A percentile compares a stretch with the other conserved stretches of the same genome.
phyloP scores from a whole-genome alignment of 306 rosid genomes.

The Fagus crenata region DNA sequence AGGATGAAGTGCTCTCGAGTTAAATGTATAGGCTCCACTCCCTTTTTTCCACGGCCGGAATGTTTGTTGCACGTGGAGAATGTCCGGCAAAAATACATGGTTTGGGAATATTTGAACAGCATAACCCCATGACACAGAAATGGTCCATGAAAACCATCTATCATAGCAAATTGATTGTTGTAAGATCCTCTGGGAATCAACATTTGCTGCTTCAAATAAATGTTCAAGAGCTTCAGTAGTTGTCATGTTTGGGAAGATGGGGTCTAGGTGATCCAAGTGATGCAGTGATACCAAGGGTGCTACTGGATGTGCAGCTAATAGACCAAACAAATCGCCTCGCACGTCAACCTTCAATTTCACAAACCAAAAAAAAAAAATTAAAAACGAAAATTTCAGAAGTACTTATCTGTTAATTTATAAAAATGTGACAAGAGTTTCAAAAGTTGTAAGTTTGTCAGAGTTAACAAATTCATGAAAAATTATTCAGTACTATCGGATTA shows the following conservation, averaged over 20 bases:
- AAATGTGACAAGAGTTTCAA: not conserved
- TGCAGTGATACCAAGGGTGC: constrained; percentile 79
- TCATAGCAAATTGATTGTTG: constrained; percentile 87
- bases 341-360: constrained; percentile 60
- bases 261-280: constrained; percentile 56
- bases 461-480: not conserved
- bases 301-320: constrained; percentile 78
- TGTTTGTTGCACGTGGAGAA: constrained; percentile 56
- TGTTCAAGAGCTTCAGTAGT: constrained; percentile 53
- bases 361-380: not conserved
- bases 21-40: constrained; percentile 44
- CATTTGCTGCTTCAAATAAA: constrained; percentile 49
- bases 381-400: not conserved
- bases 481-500: too few relatives aligned
- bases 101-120: constrained; percentile 66
- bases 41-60: constrained; percentile 67
- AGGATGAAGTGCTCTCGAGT: constrained; percentile 41
- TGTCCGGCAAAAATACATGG: constrained; percentile 53
- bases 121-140: constrained; percentile 89
- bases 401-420: not conserved
- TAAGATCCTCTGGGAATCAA: constrained; percentile 70
- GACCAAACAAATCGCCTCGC: constrained; percentile 66
- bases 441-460: not conserved
- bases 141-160: constrained; percentile 76
- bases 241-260: constrained; percentile 81